These are phyloP conservation scores for Ogataea henricii DNA, from an alignment of 805 yeast genomes.

Conservation along the genomic window DNA sequence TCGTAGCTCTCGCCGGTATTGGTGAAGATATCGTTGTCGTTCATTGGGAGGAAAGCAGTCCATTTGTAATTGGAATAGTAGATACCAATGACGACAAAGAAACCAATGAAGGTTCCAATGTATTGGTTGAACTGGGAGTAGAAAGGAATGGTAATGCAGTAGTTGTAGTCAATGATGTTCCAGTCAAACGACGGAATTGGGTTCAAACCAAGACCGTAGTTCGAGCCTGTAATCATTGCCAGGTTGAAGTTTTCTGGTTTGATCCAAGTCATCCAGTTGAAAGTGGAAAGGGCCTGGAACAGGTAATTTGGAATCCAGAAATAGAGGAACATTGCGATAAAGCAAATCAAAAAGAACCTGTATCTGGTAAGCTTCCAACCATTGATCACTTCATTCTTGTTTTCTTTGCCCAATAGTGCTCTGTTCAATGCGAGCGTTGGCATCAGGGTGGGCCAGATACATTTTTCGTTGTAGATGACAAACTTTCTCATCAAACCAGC, in stretches of 20 bases:
- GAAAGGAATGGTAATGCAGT: slow-evolving; percentile 66
- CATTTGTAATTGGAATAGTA: slow-evolving; percentile 56
- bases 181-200: slow-evolving; percentile 70
- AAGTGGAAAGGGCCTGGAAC: slow-evolving; percentile 57
- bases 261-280: slow-evolving; percentile 70
- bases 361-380: slow-evolving; percentile 64
- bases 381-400: slow-evolving; percentile 46
- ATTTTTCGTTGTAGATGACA: slow-evolving; percentile 63
- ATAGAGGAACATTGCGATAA: slow-evolving; percentile 40
- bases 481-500: slow-evolving; percentile 64
- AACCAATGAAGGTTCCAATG: slow-evolving; percentile 52
- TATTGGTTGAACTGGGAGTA: slow-evolving; percentile 45
- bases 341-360: slow-evolving; percentile 46
- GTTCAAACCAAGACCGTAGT: slow-evolving; percentile 61
- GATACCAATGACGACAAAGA: slow-evolving; percentile 56
- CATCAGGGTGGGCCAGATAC: slow-evolving; percentile 71
- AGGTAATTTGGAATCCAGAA: slow-evolving; percentile 66
- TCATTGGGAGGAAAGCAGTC: slow-evolving; percentile 56
- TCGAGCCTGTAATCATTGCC: slow-evolving; percentile 66
- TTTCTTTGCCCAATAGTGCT: slow-evolving; percentile 49
- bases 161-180: slow-evolving; percentile 58
- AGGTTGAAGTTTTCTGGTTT: slow-evolving; percentile 56
- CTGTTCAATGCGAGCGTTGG: slow-evolving; percentile 60
- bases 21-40: slow-evolving; percentile 51
- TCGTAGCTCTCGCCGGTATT: slow-evolving; percentile 52